Evolutionary conservation across 768 basidiomycete genomes (phyloP).

Genomic region (Lactarius tabidus): DNA sequence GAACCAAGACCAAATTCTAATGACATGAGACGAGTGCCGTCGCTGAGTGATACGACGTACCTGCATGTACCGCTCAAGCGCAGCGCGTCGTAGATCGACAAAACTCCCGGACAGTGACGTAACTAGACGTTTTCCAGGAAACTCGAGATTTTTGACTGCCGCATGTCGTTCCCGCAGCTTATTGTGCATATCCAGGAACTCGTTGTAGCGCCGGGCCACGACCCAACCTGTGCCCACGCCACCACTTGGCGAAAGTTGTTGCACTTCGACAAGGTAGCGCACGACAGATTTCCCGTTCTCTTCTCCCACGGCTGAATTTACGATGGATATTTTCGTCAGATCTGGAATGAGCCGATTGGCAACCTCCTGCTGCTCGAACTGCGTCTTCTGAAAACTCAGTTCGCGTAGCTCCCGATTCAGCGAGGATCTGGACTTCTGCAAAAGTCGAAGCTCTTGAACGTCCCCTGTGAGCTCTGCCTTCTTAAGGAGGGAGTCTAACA

Average conservation of each 20-base stretch:
- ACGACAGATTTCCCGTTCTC: conserved; percentile 89
- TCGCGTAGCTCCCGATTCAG: conserved; percentile 81
- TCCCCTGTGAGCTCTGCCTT: conserved; percentile 95
- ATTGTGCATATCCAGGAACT: conserved; percentile 87
- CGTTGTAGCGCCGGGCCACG: conserved; percentile 89
- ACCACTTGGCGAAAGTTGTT: conserved; percentile 79
- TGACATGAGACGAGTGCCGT: conserved; percentile 3
- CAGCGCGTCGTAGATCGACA: conserved; percentile 72
- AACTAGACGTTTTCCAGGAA: conserved; percentile 92
- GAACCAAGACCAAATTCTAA: conserved; percentile 70
- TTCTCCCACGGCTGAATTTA: conserved; percentile 76
- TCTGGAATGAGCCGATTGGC: conserved; percentile 83
- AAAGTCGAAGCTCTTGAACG: conserved; percentile 75
- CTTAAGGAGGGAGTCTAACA: conserved; percentile 84
- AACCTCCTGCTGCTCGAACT: conserved; percentile 93
- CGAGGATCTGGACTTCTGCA: conserved; percentile 76
- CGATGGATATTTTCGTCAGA: conserved; percentile 79
- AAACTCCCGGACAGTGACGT: conserved; percentile 84
- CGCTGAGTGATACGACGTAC: conserved; percentile 39
- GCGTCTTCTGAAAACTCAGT: conserved; percentile 82
- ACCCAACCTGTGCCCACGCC: conserved; percentile 86
- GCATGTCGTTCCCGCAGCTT: conserved; percentile 74
- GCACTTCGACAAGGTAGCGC: conserved; percentile 87
- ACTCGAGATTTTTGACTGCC: conserved; percentile 68
- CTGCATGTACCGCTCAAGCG: conserved; percentile 88